Evolutionary conservation across 2,329 filamentous ascomycete species (phyloP).

Genomic region (Scedosporium boydii): DNA sequence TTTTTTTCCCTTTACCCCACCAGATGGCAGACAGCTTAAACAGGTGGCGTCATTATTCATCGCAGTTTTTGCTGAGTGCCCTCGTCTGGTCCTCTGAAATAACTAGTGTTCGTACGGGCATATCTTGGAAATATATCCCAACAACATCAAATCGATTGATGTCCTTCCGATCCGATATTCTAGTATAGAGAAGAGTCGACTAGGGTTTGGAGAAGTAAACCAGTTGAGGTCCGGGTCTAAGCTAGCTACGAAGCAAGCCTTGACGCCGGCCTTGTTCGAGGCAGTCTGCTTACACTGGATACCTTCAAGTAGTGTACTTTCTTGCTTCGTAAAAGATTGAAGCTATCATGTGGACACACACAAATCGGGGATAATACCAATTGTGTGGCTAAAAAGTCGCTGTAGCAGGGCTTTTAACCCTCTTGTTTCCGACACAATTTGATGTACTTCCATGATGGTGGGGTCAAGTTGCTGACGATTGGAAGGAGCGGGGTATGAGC

Average conservation of each 20-base stretch:
- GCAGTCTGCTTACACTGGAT: too few species aligned
- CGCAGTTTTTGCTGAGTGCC: neutral
- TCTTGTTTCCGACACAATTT: neutral
- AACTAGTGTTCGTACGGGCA: neutral
- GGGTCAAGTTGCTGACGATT: neutral
- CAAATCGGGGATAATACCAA: neutral
- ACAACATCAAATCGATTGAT: too few species aligned
- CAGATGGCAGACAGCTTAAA: neutral
- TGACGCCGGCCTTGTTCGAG: too few species aligned
- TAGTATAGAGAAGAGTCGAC: too few species aligned
- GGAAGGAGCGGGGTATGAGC: neutral
- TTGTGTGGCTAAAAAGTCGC: neutral
- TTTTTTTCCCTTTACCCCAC: neutral
- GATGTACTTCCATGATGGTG: neutral
- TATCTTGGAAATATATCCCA: too few species aligned
- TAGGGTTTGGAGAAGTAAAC: too few species aligned
- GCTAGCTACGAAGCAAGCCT: too few species aligned
- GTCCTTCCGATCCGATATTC: too few species aligned
- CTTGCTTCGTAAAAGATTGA: neutral
- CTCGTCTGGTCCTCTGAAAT: neutral
- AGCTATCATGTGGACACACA: neutral
- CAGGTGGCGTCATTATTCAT: neutral
- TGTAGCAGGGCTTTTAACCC: slow-evolving; percentile 5
- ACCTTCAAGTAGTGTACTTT: too few species aligned
- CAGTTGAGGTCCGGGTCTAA: too few species aligned